Conservation (phyloP, 2,329 filamentous ascomycete genomes). For the Alternaria arbusti region DNA sequence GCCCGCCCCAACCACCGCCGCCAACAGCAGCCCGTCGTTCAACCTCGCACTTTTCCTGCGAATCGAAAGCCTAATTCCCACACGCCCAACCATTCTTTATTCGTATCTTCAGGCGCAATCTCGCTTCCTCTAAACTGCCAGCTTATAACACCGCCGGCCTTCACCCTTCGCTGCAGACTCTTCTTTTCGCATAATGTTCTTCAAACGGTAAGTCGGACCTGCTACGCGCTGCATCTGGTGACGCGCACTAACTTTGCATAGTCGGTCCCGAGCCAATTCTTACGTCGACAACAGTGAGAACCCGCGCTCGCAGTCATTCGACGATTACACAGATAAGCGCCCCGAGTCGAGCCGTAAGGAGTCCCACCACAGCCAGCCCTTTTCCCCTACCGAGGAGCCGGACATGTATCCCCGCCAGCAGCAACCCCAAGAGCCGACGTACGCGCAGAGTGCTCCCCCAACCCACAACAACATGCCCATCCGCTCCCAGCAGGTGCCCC, state of each 20-base stretch:
- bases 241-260: conserved; percentile 19
- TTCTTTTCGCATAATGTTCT: conserved; percentile 52
- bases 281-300: conserved; percentile 57
- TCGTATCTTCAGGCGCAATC: conserved; percentile 19
- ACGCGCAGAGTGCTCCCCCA: conserved; percentile 26
- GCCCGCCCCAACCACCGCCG: conserved; percentile 25
- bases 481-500: conserved; percentile 32
- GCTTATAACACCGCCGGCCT: conserved; percentile 32
- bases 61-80: conserved; percentile 12
- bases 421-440: conserved; percentile 49
- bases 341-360: conserved; percentile 50
- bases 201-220: conserved; percentile 44
- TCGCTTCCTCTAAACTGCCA: conserved; percentile 16
- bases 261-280: conserved; percentile 54
- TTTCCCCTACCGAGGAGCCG: conserved; percentile 36
- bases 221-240: background rate
- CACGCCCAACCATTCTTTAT: conserved; percentile 23
- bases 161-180: conserved; percentile 23
- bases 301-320: conserved; percentile 48
- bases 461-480: conserved; percentile 30
- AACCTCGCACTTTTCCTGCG: conserved; percentile 23
- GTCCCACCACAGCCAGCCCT: conserved; percentile 38
- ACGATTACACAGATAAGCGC: conserved; percentile 50
- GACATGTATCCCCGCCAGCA: conserved; percentile 55
- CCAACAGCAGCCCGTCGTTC: conserved; percentile 1